phyloP scores from a whole-genome alignment of 2,329 filamentous ascomycete genomes.

The Teratosphaeria destructans region DNA sequence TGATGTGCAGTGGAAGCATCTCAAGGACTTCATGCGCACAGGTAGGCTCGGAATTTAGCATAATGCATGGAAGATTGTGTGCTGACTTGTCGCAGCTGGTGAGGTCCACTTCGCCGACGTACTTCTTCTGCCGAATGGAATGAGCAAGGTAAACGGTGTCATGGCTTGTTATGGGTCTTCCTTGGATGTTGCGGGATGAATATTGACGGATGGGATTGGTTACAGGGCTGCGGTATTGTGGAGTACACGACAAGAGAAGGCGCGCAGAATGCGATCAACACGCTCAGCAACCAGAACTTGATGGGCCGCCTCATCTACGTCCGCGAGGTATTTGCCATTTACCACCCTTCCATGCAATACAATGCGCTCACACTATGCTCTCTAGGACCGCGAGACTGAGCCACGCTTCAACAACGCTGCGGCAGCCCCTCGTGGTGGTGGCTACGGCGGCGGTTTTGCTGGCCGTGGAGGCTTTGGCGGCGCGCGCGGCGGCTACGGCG shows the following conservation, averaged over 20 bases:
- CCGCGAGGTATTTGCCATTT: conserved; percentile 61
- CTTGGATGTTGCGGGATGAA: conserved; percentile 30
- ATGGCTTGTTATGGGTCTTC: conserved; percentile 68
- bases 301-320: conserved; percentile 99
- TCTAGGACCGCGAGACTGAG: conserved; percentile 90
- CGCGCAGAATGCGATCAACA: conserved; percentile 93
- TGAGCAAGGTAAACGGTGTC: conserved; percentile 99
- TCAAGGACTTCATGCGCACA: conserved; percentile 99
- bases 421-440: conserved; percentile 33
- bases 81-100: conserved; percentile 56
- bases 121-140: conserved; percentile 98
- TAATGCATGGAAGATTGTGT: no score
- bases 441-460: conserved; percentile 40
- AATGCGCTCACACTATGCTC: conserved; percentile 5
- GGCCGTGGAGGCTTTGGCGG: conserved; percentile 28
- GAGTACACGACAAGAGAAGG: conserved; percentile 99
- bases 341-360: not conserved
- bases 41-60: conserved; percentile 48
- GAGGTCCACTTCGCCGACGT: conserved; percentile 99
- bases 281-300: conserved; percentile 96
- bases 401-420: conserved; percentile 64
- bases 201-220: conserved; percentile 1
- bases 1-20: conserved; percentile 99
- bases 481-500: conserved; percentile 42
- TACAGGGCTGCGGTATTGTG: conserved; percentile 57